phyloP scores from a whole-genome alignment of 2,329 filamentous ascomycete genomes.

The Verticillium zaregamsianum region DNA sequence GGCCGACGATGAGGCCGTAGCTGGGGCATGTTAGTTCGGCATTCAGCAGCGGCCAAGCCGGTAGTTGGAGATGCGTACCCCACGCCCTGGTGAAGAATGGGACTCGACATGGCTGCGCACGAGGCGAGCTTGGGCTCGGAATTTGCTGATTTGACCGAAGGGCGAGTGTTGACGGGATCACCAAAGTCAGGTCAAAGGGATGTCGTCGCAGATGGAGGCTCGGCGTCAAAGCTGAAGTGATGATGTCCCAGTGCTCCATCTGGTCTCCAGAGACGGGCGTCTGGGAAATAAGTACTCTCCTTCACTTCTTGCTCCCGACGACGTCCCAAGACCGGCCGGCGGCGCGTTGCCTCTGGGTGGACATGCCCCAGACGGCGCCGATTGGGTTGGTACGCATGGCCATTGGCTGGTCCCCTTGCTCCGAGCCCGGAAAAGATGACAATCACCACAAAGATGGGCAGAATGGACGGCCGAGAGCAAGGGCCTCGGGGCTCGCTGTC shows the following conservation, averaged over 20 bases:
- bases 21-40: not conserved
- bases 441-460: not conserved
- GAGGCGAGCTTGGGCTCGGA: not conserved
- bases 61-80: slow-evolving; percentile 3
- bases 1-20: slow-evolving; percentile 13
- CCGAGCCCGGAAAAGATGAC: not conserved
- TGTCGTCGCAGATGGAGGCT: not conserved
- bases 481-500: not conserved
- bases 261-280: not conserved
- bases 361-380: not conserved
- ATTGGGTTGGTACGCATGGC: not conserved
- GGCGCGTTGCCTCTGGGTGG: not conserved
- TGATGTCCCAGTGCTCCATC: not conserved
- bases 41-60: not conserved
- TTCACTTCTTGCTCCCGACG: not conserved
- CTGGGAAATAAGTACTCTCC: not conserved
- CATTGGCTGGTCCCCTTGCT: not conserved
- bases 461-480: not conserved
- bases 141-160: not conserved
- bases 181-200: not conserved
- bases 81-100: slow-evolving; percentile 11
- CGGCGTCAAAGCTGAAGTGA: not conserved
- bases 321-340: not conserved
- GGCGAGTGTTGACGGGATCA: not conserved
- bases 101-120: not conserved